Evolutionary conservation across 2,329 filamentous ascomycete genomes (phyloP).

Genomic region (Colletotrichum echinochloae): DNA sequence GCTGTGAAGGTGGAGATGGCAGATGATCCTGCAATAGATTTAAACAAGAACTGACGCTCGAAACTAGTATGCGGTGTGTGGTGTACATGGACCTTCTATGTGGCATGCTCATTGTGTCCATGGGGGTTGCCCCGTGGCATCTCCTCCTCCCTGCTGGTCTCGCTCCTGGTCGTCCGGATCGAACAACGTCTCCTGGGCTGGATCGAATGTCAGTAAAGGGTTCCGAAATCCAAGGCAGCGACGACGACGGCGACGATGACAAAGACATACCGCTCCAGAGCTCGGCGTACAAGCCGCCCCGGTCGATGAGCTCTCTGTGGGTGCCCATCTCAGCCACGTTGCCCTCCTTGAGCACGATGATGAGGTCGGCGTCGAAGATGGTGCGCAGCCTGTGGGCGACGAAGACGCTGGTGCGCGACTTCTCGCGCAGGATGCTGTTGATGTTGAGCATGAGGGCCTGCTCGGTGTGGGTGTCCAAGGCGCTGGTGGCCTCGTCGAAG

Average conservation of each 20-base stretch:
- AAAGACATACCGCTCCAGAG: constrained; percentile 83
- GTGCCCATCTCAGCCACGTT: constrained; percentile 90
- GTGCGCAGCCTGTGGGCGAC: constrained; percentile 93
- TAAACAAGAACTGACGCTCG: not conserved
- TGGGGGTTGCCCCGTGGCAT: constrained; percentile 60
- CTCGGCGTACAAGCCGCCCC: constrained; percentile 84
- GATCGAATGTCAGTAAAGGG: constrained; percentile 39
- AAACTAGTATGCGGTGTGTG: not conserved
- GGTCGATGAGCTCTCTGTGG: constrained; percentile 84
- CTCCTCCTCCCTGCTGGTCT: constrained; percentile 50
- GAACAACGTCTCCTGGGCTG: constrained; percentile 73
- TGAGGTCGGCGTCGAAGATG: constrained; percentile 92
- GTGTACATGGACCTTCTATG: not conserved
- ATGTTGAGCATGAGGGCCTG: constrained; percentile 92
- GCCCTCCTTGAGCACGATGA: constrained; percentile 89
- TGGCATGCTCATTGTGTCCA: not conserved
- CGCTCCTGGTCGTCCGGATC: constrained; percentile 58
- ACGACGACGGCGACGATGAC: too few species aligned
- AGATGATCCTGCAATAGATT: not conserved
- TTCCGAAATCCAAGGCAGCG: not conserved
- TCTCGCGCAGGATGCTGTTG: constrained; percentile 90
- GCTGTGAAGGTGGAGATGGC: not conserved
- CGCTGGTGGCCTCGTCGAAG: constrained; percentile 95
- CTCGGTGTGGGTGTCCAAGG: constrained; percentile 93
- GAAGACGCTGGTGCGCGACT: constrained; percentile 90